These are phyloP conservation scores for Penicillium sp. DNA, from an alignment of 2,329 filamentous ascomycete species.

Conservation along the genomic window DNA sequence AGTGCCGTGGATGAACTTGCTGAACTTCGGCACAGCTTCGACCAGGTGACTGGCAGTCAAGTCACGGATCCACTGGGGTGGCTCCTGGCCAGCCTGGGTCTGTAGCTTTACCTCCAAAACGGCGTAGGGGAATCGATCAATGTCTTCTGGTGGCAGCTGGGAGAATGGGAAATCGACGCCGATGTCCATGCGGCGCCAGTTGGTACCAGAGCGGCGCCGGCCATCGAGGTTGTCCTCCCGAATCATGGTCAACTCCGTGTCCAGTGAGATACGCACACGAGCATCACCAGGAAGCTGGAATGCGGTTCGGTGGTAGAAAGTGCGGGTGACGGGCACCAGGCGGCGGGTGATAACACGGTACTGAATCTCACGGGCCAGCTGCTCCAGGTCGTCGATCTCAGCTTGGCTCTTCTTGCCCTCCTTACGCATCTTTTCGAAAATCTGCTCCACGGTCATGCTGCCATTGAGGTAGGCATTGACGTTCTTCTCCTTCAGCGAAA, in stretches of 20 bases:
- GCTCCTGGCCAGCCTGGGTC: constrained; percentile 90
- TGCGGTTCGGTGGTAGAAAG: constrained; percentile 96
- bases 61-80: constrained; percentile 94
- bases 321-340: constrained; percentile 84
- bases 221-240: constrained; percentile 95
- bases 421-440: constrained; percentile 96
- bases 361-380: constrained; percentile 86
- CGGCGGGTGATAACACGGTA: constrained; percentile 87
- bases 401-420: constrained; percentile 92
- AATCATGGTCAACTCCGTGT: constrained; percentile 92
- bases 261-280: constrained; percentile 90
- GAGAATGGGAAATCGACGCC: constrained; percentile 94
- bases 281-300: constrained; percentile 97
- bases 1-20: constrained; percentile 96
- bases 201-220: constrained; percentile 69
- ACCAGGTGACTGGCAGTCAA: constrained; percentile 91
- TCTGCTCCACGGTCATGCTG: constrained; percentile 75
- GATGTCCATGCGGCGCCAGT: constrained; percentile 97
- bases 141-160: constrained; percentile 78
- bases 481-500: constrained; percentile 94
- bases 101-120: constrained; percentile 97
- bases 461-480: constrained; percentile 88
- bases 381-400: constrained; percentile 84
- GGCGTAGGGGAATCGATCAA: constrained; percentile 91
- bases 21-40: constrained; percentile 98